Evolutionary conservation across 139 green algal genomes (phyloP), one percentile per base, ranked within the genome.

Genomic region (Chlamydomonas applanata): DNA sequence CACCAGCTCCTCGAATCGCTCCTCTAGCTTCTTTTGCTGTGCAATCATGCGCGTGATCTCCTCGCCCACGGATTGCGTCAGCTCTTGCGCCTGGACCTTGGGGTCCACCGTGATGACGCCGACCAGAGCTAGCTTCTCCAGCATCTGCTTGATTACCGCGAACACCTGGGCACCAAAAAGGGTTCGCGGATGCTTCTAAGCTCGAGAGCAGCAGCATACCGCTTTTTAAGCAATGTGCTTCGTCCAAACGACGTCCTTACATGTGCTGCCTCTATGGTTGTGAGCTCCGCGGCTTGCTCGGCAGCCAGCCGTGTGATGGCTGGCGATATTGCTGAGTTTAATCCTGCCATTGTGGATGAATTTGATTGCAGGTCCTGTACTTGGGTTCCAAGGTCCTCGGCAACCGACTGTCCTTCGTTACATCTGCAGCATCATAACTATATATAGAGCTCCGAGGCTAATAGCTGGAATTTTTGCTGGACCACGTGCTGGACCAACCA

Each of bases 11-110:
- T 94, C 84, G 57, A 93, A 95, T 25, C 79, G 52, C 4, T 74
- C 22, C 71, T 96, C 91, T 14, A 96, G 79, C 27, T 87, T 66
- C 75, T 90, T 92, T 69, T 96, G 91, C 76, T 91, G 72, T 11
- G 69, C 71, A 27, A 96, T 90, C 79, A 94, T 87, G 2, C 82
- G 73, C 2, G 83, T 88, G 60, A 96, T 93, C 45, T 93, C 91
- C 62, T 92, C 88, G 2, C 91, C 91, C 2, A 94, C 89, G 53
- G 77, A 88, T 53, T 89, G 82, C 4, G 87, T 90, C 13, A 94
- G 79, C 46, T 90, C 83, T 53, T 90, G 79, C 9, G 89, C 89
- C 69, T 93, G 86, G 14, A 88, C 81, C 64, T 84, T 78, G 0
- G 85, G 87, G 70, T 94, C 89, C 3, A 92, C 85, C 17, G 72